Evolutionary conservation across 192 early-diverging fungal genomes (phyloP), one percentile per base, ranked within the genome.

Genomic region (Podila epicladia): DNA sequence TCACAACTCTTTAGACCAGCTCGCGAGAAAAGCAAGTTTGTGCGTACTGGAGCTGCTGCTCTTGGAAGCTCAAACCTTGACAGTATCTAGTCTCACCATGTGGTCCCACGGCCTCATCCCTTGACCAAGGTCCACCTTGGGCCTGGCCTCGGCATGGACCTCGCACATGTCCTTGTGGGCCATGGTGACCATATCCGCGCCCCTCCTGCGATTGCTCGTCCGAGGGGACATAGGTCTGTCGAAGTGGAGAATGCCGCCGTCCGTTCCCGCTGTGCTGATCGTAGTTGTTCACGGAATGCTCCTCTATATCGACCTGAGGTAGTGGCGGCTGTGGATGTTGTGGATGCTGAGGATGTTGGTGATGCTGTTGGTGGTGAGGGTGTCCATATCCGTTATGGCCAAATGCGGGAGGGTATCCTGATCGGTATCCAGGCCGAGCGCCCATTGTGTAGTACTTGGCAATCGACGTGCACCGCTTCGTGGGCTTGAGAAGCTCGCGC

Each of bases 401-500:
- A 32, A 69, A 62, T 19, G 67, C 71, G 9, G 71, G 67, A 1
- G 53, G 53, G 35, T 80, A 73, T 28, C 77, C 77, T 24, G 68
- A 38, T 48, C 66, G 60, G 20, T 65, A 45, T 15, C 71, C 71
- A 22, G 29, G 28, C 22, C 57, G 41, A 6, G 77, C 24, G 20
- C 62, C 67, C 3, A 80, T 24, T 0, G 77, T 69, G 53, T 80
- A 80, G 37, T 80, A 73, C 62, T 73, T 80, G 15, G 77, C 77
- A 33, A 80, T 73, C 2, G 77, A 80, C 1, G 55, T 80, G 33
- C 77, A 80, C 50, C 77, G 66, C 3, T 71, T 71, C 15, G 72
- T 66, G 7, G 77, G 77, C 53, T 80, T 80, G 29, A 80, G 33
- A 13, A 80, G 38, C 58, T 80, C 77, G 57, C 77, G 65, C 51